Base-by-base conservation (phyloP, 192 early-diverging fungal species). In the Backusella morwellensis region DNA sequence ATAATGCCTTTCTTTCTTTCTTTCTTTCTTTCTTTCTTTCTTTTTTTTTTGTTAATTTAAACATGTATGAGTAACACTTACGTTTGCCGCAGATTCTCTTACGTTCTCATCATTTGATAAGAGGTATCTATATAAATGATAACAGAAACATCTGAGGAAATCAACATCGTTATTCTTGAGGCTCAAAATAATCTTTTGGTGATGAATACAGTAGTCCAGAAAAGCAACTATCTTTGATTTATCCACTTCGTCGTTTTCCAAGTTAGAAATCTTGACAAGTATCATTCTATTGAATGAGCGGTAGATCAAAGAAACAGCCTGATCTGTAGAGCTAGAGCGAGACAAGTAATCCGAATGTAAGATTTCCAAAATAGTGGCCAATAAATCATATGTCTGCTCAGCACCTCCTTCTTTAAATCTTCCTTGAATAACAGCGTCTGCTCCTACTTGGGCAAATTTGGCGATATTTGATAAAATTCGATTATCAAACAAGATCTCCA, bases 111-210 rank as follows among this genome's bases (percentile, higher is more conserved):
- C 79, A 1, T 82, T 77, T 17, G 80, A 78, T 6, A 84, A 68
- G 42, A 92, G 74, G 68, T 86, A 84, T 35, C 80, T 78, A 69
- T 89, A 93, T 34, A 93, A 69, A 79, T 93, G 88, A 72, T 90
- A 84, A 41, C 89, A 85, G 35, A 93, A 75, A 66, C 87, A 86
- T 72, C 84, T 85, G 72, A 91, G 81, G 66, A 91, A 93, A 42
- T 93, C 91, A n/a, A 81, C 80, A 77, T 93, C 92, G 0, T 72
- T 85, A 35, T 91, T 88, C 29, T 77, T 78, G 12, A 66, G 41
- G 75, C 82, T 85, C 0, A 93, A 63, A 19, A 93, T 79, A 47
- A 93, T 82, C 80, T 88, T 90, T 80, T 92, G 90, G 80, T 91
- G 81, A 41, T 90, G 84, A 21, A 92, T 87, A 26, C 87, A 85